phyloP scores from a whole-genome alignment of 345 rosid genomes.

The Aquilaria sinensis region DNA sequence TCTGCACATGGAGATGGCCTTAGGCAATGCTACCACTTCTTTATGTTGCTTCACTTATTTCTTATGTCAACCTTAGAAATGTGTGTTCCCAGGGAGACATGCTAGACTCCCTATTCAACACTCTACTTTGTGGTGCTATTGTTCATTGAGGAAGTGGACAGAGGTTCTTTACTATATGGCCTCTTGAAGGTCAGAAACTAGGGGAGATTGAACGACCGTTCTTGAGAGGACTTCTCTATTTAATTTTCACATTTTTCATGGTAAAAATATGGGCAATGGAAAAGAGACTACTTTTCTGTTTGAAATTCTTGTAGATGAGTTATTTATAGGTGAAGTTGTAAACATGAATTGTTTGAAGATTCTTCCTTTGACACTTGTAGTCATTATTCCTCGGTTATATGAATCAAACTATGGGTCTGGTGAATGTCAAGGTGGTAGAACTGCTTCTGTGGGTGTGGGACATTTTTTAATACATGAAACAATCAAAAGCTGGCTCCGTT shows the following conservation, averaged over 20 bases:
- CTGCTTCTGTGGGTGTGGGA: conserved; percentile 15
- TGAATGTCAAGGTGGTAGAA: conserved; percentile 22
- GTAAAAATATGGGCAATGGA: conserved; percentile 57
- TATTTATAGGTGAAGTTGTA: conserved; percentile 64
- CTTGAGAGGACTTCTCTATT: conserved; percentile 71
- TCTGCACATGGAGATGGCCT: conserved; percentile 95
- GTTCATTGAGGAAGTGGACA: conserved; percentile 41
- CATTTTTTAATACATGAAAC: conserved; percentile 37
- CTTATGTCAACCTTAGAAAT: conserved; percentile 38
- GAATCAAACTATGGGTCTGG: conserved; percentile 22
- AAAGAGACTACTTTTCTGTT: conserved; percentile 57
- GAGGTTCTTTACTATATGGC: conserved; percentile 33
- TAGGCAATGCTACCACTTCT: conserved; percentile 63
- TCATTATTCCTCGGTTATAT: conserved; percentile 45
- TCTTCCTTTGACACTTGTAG: conserved; percentile 51
- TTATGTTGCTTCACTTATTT: conserved; percentile 58
- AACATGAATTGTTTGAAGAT: conserved; percentile 62
- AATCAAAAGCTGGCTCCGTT: conserved; percentile 60
- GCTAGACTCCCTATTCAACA: conserved; percentile 59
- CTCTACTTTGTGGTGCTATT: conserved; percentile 80
- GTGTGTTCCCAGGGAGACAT: conserved; percentile 22
- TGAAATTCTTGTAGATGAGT: conserved; percentile 53
- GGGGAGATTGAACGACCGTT: conserved; percentile 63
- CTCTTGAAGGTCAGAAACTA: conserved; percentile 35
- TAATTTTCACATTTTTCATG: conserved; percentile 54